These are phyloP conservation scores for Ophiocordyceps unilateralis DNA, from an alignment of 2,329 filamentous ascomycete genomes.

Conservation along the genomic window DNA sequence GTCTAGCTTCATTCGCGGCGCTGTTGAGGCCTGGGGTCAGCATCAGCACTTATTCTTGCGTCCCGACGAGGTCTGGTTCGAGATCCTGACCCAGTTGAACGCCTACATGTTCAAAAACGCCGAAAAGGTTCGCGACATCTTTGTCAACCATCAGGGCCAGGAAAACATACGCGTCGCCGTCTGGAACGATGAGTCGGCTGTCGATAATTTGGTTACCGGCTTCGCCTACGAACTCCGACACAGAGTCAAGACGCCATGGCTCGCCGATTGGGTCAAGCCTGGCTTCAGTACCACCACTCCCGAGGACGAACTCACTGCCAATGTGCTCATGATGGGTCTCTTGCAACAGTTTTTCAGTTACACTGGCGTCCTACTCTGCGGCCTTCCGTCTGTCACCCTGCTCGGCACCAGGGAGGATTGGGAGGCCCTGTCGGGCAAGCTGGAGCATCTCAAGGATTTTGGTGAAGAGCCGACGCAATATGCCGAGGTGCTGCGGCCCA, in stretches of 20 bases:
- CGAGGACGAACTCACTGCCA: conserved; percentile 21
- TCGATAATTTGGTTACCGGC: no score
- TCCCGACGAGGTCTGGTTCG: conserved; percentile 37
- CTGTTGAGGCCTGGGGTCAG: conserved; percentile 27
- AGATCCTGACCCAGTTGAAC: conserved; percentile 32
- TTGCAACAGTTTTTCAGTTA: conserved; percentile 15
- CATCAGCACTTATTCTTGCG: conserved; percentile 31
- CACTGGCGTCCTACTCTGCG: conserved; percentile 18
- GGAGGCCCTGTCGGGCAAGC: conserved; percentile 18
- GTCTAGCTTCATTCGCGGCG: conserved; percentile 24
- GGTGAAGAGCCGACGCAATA: not conserved
- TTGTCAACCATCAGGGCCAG: not conserved
- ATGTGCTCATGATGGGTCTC: conserved; percentile 27
- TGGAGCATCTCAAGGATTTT: conserved; percentile 12
- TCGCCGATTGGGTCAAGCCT: conserved; percentile 23
- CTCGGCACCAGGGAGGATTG: conserved; percentile 22
- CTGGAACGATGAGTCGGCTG: no score
- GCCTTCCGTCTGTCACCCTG: conserved; percentile 24
- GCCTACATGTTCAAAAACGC: conserved; percentile 29
- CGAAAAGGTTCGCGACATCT: conserved; percentile 20
- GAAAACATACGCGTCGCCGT: not conserved
- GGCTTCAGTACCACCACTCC: conserved; percentile 22
- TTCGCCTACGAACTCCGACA: not conserved
- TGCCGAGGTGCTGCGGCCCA: not conserved
- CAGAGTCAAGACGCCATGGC: conserved; percentile 19